These are phyloP conservation scores for Gossypium raimondii DNA, from an alignment of 345 rosid genomes.

Conservation along the genomic window DNA sequence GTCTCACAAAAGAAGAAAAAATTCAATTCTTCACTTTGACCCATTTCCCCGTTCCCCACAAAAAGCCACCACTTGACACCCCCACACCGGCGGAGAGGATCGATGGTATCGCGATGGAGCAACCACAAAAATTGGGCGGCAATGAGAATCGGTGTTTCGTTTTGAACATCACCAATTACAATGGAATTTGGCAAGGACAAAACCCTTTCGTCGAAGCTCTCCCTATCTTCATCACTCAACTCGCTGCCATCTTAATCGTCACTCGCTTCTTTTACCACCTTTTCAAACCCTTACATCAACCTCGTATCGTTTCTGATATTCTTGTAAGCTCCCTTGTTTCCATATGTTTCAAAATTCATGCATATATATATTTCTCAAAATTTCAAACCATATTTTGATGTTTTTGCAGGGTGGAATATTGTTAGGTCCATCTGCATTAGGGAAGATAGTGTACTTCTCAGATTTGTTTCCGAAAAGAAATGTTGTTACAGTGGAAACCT, in stretches of 20 bases:
- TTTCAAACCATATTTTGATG: not conserved
- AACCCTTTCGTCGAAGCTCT: constrained; percentile 27
- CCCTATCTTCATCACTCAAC: constrained; percentile 25
- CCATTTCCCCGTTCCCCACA: not conserved
- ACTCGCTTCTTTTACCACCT: constrained; percentile 22
- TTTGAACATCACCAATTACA: constrained; percentile 25
- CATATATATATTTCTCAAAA: too few relatives aligned
- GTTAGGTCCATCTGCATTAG: constrained; percentile 28
- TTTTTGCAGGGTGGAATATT: constrained; percentile 36
- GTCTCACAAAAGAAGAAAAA: too few relatives aligned
- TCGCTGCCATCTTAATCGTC: constrained; percentile 17
- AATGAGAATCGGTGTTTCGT: constrained; percentile 11
- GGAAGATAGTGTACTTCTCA: not conserved
- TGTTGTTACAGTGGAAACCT: constrained; percentile 20
- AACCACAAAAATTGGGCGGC: not conserved
- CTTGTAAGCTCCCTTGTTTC: constrained; percentile 21
- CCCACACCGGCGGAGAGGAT: not conserved
- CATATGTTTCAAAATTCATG: too few relatives aligned
- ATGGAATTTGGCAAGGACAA: constrained; percentile 33
- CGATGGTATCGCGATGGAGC: not conserved
- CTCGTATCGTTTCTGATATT: constrained; percentile 26
- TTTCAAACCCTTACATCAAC: constrained; percentile 28
- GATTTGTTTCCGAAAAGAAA: constrained; percentile 20
- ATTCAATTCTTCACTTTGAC: not conserved
- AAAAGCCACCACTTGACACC: not conserved